Evolutionary conservation across 2,329 filamentous ascomycete species (phyloP).

Genomic region (Colletotrichum simmondsii): DNA sequence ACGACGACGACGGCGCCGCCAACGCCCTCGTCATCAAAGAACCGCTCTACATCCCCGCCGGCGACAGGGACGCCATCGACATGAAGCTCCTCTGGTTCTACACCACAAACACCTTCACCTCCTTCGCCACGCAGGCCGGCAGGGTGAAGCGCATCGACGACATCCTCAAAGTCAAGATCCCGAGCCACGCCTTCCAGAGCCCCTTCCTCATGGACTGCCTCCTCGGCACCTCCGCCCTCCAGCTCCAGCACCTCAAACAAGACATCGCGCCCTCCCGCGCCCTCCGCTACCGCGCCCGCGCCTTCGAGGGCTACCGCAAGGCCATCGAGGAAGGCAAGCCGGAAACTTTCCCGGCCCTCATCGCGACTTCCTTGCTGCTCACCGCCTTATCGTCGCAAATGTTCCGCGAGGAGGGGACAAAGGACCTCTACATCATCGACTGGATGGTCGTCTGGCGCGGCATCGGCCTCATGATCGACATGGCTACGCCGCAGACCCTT

Average conservation of each 20-base stretch:
- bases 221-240: constrained; percentile 62
- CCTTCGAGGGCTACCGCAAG: constrained; percentile 62
- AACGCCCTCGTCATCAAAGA: constrained; percentile 36
- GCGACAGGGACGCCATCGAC: constrained; percentile 49
- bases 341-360: constrained; percentile 58
- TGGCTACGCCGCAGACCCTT: constrained; percentile 45
- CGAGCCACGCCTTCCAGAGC: constrained; percentile 61
- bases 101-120: constrained; percentile 55
- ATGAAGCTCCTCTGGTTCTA: constrained; percentile 69
- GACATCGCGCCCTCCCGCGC: constrained; percentile 51
- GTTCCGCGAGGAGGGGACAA: constrained; percentile 59
- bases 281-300: constrained; percentile 57
- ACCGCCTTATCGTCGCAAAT: constrained; percentile 60
- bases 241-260: constrained; percentile 55
- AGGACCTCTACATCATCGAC: constrained; percentile 62
- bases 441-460: constrained; percentile 68
- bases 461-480: constrained; percentile 59
- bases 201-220: constrained; percentile 66
- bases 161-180: constrained; percentile 57
- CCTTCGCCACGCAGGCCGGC: constrained; percentile 55
- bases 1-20: constrained; percentile 26
- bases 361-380: constrained; percentile 63
- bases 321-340: constrained; percentile 60
- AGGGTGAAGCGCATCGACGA: constrained; percentile 49
- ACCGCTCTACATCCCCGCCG: constrained; percentile 42